phyloP scores from a whole-genome alignment of 2,329 filamentous ascomycete species.

The Phialophora chinensis region DNA sequence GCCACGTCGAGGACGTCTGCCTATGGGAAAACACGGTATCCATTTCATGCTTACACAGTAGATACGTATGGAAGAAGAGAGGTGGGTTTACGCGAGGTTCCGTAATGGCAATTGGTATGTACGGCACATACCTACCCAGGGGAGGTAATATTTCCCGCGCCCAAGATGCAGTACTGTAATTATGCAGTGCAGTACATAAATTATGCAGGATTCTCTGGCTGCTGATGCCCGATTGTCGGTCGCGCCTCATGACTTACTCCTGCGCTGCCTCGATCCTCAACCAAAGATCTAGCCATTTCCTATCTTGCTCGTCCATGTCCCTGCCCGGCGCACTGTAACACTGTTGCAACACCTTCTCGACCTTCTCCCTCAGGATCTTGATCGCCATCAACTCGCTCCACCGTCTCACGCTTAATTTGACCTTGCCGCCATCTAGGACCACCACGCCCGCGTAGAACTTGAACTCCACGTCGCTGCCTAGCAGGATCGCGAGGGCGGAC shows the following conservation, averaged over 20 bases:
- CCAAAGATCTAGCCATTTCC: conserved; percentile 33
- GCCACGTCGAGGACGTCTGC: no score
- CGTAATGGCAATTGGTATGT: no score
- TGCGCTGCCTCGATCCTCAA: conserved; percentile 33
- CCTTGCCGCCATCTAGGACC: conserved; percentile 82
- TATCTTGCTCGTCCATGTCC: conserved; percentile 17
- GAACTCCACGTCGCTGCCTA: conserved; percentile 80
- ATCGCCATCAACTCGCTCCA: conserved; percentile 93
- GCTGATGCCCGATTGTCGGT: background rate
- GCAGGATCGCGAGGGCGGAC: conserved; percentile 81
- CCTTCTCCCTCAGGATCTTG: conserved; percentile 69
- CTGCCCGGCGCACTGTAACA: conserved; percentile 20
- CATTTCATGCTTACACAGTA: no score
- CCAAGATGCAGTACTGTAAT: no score
- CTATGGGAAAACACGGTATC: no score
- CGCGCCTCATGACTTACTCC: conserved; percentile 16
- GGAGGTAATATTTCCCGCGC: no score
- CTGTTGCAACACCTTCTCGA: conserved; percentile 26
- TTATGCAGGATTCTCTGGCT: no score
- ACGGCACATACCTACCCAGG: no score
- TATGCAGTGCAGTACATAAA: no score
- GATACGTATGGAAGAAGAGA: no score
- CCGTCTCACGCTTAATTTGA: conserved; percentile 80
- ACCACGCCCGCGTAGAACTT: conserved; percentile 90
- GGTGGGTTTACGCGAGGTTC: no score